Conservation (phyloP, 1,284 basidiomycete species). For the Sphagnurus paluster region DNA sequence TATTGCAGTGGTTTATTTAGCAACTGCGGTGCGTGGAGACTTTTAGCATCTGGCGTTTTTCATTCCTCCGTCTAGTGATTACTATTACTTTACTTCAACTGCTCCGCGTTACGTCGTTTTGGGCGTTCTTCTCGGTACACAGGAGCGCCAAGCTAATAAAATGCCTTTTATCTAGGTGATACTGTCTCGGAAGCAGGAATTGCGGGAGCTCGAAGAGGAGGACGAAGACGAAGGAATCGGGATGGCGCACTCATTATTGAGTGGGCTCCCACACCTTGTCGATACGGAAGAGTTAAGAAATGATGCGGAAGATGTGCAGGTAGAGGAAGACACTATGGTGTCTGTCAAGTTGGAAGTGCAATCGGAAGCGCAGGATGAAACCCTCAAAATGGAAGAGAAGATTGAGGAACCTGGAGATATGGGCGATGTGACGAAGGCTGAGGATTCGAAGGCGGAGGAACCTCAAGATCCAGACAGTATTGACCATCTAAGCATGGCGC, state of each 20-base stretch:
- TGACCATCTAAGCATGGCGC: too few relatives aligned
- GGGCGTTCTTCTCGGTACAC: too few relatives aligned
- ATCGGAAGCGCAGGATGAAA: not conserved
- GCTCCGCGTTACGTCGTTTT: too few relatives aligned
- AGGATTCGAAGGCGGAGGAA: not conserved
- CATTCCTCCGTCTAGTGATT: too few relatives aligned
- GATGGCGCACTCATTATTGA: conserved; percentile 84
- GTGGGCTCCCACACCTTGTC: conserved; percentile 65
- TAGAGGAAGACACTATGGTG: not conserved
- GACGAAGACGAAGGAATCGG: conserved; percentile 35
- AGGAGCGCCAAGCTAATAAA: too few relatives aligned
- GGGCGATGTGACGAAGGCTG: not conserved
- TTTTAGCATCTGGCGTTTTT: too few relatives aligned
- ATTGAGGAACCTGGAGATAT: not conserved
- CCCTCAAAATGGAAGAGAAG: not conserved
- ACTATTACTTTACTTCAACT: conserved; percentile 1
- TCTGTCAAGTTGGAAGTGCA: not conserved
- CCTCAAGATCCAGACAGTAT: not conserved
- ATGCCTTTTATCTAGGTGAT: conserved; percentile 56
- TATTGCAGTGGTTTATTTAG: conserved; percentile 78
- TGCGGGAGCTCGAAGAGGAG: conserved; percentile 58
- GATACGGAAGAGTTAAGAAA: conserved; percentile 39
- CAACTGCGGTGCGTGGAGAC: conserved; percentile 72
- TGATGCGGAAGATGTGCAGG: not conserved
- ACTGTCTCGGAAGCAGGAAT: conserved; percentile 60